Evolutionary conservation across 805 yeast genomes (phyloP), one percentile per base, ranked within the genome.

Genomic region (Yarrowia bubula): DNA sequence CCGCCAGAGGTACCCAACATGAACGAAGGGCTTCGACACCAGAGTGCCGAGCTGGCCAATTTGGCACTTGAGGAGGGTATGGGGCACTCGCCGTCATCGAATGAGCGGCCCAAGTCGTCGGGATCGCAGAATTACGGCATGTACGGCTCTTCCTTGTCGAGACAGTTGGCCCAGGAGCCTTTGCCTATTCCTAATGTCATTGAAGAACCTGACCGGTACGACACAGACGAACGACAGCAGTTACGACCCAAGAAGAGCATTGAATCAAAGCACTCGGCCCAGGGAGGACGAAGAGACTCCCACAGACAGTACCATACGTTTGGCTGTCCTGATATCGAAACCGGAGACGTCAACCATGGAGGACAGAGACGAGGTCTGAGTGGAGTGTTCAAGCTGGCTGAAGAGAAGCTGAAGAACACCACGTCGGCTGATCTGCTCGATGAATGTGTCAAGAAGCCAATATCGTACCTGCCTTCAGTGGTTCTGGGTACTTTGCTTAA

Each of bases 401-500:
- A 35, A 14, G 50, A 57, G 18, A 42, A 41, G 31, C 13, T 43
- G 7, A 22, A 47, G 7, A 37, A 61, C 14, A 31, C 14, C 11
- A 17, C 55, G 7, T 28, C 46, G 32, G 46, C 55, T 8, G 65
- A 61, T 14, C 1, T 61, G 3, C 15, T 61, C 17, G 65, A 61
- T 38, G 47, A 61, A 38, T 61, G 65, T n/a, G 33, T 61, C 46
- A 41, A 39, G 13, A 57, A 65, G 44, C 86, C 88, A 1, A 67
- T 81, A 3, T 68, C 76, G 10, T 85, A 81, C 70, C 62, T 85
- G 2, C 98, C 99, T 0, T 87, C 96, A 0, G 97, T 92, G 4
- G 82, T 92, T 43, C 76, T 95, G 46, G 99, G 99, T 0, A 79
- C 91, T 0, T 76, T 95, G 50, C 79, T 95, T 48, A 95, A 95